Evolutionary conservation across 306 rosid genomes (phyloP).

Genomic region (Gastrolobium villosum): DNA sequence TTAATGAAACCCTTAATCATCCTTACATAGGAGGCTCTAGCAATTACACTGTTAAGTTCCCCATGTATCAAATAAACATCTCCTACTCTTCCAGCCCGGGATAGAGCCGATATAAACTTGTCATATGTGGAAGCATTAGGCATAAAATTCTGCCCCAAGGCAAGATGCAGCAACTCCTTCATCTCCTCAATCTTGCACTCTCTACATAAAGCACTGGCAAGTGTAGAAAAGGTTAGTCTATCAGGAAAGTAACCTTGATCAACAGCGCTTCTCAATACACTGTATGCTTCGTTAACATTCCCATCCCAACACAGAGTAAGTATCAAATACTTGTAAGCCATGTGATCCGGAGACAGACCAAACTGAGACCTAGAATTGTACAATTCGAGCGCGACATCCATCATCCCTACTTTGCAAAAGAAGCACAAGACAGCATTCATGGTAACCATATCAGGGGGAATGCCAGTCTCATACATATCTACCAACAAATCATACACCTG

Average conservation of each 20-base stretch:
- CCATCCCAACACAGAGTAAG: slow-evolving; percentile 72
- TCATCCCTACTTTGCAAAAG: slow-evolving; percentile 88
- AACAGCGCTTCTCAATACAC: slow-evolving; percentile 53
- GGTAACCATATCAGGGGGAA: slow-evolving; percentile 69
- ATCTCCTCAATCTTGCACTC: slow-evolving; percentile 74
- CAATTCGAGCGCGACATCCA: slow-evolving; percentile 66
- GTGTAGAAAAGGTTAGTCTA: slow-evolving; percentile 55
- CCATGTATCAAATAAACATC: slow-evolving; percentile 68
- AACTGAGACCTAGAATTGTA: slow-evolving; percentile 65
- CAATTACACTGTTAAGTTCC: slow-evolving; percentile 52
- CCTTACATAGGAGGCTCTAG: slow-evolving; percentile 51
- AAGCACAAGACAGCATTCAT: slow-evolving; percentile 81
- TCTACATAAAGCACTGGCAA: slow-evolving; percentile 65
- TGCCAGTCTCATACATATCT: slow-evolving; percentile 75
- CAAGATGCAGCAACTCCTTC: slow-evolving; percentile 72
- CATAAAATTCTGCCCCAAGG: slow-evolving; percentile 55
- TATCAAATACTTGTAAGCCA: slow-evolving; percentile 81
- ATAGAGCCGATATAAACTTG: slow-evolving; percentile 65
- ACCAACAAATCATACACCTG: slow-evolving; percentile 72
- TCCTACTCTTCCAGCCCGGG: slow-evolving; percentile 66
- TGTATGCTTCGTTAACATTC: slow-evolving; percentile 61
- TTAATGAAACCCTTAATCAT: slow-evolving; percentile 65
- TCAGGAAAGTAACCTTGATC: slow-evolving; percentile 66
- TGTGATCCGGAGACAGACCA: slow-evolving; percentile 61
- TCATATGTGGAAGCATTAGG: slow-evolving; percentile 54